Conservation (phyloP, 306 rosid species). For the Sindora glabra region DNA sequence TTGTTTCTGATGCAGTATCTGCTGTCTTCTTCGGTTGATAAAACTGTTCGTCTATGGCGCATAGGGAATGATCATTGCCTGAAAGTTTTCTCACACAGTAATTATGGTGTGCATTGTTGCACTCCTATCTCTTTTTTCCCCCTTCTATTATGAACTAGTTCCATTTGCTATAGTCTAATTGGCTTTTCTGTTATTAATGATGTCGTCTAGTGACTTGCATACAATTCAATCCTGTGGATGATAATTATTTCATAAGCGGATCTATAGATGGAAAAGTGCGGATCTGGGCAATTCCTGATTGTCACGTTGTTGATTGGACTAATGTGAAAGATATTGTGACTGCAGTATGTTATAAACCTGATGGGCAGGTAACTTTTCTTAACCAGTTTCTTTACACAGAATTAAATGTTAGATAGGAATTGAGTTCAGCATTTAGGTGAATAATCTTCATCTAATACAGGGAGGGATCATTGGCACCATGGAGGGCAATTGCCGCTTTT, state of each 20-base stretch:
- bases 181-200: conserved; percentile 16
- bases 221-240: conserved; percentile 91
- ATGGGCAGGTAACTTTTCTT: conserved; percentile 66
- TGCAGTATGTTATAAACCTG: conserved; percentile 86
- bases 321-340: conserved; percentile 73
- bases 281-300: conserved; percentile 66
- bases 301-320: conserved; percentile 87
- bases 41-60: conserved; percentile 88
- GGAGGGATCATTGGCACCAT: conserved; percentile 82
- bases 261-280: conserved; percentile 98
- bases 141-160: background rate
- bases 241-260: conserved; percentile 87
- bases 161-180: conserved; percentile 8
- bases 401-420: background rate
- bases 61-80: conserved; percentile 63
- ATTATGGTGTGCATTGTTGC: conserved; percentile 57
- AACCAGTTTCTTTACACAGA: conserved; percentile 15
- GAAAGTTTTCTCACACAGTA: conserved; percentile 77
- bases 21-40: conserved; percentile 80
- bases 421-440: conserved; percentile 17
- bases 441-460: conserved; percentile 37
- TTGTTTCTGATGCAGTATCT: conserved; percentile 52
- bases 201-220: conserved; percentile 68
- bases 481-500: conserved; percentile 70
- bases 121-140: background rate